Base-by-base conservation (phyloP, 805 yeast species). In the Candida corydali region DNA sequence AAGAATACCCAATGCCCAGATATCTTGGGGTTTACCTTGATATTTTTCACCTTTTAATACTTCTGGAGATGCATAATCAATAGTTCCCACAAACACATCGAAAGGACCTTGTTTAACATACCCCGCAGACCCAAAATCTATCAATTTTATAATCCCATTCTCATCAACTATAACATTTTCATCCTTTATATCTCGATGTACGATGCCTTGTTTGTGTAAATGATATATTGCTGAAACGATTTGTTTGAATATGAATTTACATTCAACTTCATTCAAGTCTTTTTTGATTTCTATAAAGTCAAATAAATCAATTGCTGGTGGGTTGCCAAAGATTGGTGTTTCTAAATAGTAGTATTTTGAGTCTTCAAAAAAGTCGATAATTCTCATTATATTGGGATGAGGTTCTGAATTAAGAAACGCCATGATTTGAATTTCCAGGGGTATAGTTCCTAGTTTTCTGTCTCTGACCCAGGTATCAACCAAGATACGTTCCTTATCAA, bases 381-480 rank as follows among this genome's bases (percentile, higher is more conserved):
- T 73, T 44, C 83, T 70, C 74, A 88, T 78, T 30, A 89, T 85
- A 57, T 87, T 88, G 4, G 91, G 93, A 57, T 91, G 97, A 1
- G 93, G 94, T 39, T 75, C 75, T 30, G 67, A 63, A 50, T 80
- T 82, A 41, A 91, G 63, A n/a, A 80, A 79, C 20, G 91, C 81
- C 86, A 93, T 81, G 31, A 93, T 80, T 56, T 88, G 95, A 46
- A 93, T 93, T 58, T 93, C 98, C n/a, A 91, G 80, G 2, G 98
- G 98, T 25, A 93, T 83, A 0, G 96, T 89, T 5, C 98, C 98
- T 28, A 93, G 64, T 42, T 75, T 75, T 17, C 96, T 75, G 58
- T 93, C 98, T 38, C 98, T 71, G 2, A 88, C 95, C 98, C 98
- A 93, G 0, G 98, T 88, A 57, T 93, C 98, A 8, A 93, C 96